A percentile compares a stretch with the other conserved stretches of the same genome.
Conservation (phyloP, 2,329 filamentous ascomycete species). For the Macroventuria anomochaeta region DNA sequence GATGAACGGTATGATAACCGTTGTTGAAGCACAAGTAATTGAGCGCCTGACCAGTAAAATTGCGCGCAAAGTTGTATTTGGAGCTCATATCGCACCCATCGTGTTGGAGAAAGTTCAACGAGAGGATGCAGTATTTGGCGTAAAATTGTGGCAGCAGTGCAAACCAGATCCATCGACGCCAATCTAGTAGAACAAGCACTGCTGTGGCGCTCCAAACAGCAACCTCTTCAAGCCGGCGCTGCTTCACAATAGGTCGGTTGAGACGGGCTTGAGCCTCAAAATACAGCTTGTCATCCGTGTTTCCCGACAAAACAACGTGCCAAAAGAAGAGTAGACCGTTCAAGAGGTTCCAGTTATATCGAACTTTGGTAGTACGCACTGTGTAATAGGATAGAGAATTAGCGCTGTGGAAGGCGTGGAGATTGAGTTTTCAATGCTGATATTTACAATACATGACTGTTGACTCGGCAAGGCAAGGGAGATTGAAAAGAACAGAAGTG, state of each 20-base stretch:
- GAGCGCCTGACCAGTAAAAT: not conserved
- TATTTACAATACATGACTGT: not conserved
- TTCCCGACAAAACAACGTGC: constrained; percentile 4
- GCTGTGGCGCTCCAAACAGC: not conserved
- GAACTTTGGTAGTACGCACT: constrained; percentile 5
- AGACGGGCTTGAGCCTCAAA: constrained; percentile 1
- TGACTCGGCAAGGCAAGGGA: not conserved
- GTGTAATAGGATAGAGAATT: not conserved
- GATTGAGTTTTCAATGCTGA: not conserved
- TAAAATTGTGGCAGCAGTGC: constrained; percentile 3
- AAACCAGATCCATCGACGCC: constrained; percentile 4
- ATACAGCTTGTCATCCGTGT: constrained; percentile 2
- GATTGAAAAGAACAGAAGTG: not conserved
- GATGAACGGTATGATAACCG: constrained; percentile 2
- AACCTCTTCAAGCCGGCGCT: not conserved
- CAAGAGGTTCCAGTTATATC: constrained; percentile 1
- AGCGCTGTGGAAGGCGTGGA: not conserved
- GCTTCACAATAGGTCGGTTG: constrained; percentile 4
- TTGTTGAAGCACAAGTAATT: constrained; percentile 5
- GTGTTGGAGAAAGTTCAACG: constrained; percentile 3
- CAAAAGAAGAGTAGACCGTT: constrained; percentile 3
- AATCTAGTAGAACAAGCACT: not conserved
- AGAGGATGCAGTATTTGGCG: constrained; percentile 3
- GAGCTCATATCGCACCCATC: constrained; percentile 4
- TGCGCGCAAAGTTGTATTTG: constrained; percentile 1